Evolutionary conservation across 108 stramenopile genomes (phyloP).

Genomic region (Chaetoceros muelleri): DNA sequence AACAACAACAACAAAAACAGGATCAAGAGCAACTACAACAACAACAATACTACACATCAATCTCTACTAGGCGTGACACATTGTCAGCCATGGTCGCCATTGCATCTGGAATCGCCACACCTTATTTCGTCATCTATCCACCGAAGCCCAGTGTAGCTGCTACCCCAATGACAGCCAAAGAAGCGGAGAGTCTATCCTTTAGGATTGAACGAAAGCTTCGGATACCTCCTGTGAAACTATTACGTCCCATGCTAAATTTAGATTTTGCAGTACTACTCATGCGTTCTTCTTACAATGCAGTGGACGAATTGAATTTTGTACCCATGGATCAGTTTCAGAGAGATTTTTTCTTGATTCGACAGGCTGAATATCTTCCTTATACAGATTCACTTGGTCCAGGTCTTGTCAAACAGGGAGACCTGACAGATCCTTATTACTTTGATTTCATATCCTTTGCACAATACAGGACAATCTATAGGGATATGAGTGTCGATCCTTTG

Average conservation of each 20-base stretch:
- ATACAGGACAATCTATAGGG: conserved; percentile 60
- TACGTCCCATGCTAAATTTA: conserved; percentile 49
- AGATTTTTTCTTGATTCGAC: conserved; percentile 68
- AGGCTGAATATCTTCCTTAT: conserved; percentile 64
- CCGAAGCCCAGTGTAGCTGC: conserved; percentile 23
- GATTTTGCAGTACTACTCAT: conserved; percentile 80
- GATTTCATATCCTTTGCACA: conserved; percentile 86
- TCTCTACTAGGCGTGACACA: too few species aligned
- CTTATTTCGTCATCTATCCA: too few species aligned
- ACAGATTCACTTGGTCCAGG: conserved; percentile 42
- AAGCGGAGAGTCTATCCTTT: conserved; percentile 46
- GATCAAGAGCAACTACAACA: too few species aligned
- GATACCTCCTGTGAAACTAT: conserved; percentile 47
- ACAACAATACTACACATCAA: too few species aligned
- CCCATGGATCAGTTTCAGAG: conserved; percentile 85
- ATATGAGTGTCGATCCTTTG: conserved; percentile 43
- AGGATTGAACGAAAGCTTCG: conserved; percentile 45
- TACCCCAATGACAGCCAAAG: conserved; percentile 47
- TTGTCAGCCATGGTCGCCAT: too few species aligned
- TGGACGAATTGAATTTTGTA: conserved; percentile 68
- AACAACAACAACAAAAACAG: too few species aligned
- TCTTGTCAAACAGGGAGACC: conserved; percentile 61
- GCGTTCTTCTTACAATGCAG: conserved; percentile 72
- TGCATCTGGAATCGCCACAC: too few species aligned
- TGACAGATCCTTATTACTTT: conserved; percentile 83